Percentiles rank a stretch among this genome's conserved stretches.
These are phyloP conservation scores for Urostyla sp. DNA, from an alignment of 73 alveolate genomes.

Conservation along the genomic window DNA sequence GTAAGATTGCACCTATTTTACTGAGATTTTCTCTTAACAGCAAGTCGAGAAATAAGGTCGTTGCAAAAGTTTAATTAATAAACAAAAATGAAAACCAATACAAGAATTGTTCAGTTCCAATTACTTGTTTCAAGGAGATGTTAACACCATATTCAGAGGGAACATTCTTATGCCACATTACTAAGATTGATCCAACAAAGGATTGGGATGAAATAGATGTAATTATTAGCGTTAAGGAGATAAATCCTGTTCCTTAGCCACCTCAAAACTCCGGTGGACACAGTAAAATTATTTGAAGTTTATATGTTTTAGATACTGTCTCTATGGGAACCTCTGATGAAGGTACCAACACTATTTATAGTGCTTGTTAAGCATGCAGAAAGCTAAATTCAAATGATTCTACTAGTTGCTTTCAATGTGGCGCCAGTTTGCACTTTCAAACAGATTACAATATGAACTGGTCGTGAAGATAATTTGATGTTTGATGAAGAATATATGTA, in stretches of 20 bases:
- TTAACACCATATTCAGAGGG: slow-evolving; percentile 11
- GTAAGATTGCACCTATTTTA: slow-evolving; percentile 6
- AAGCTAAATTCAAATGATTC: too few species aligned
- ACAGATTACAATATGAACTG: too few species aligned
- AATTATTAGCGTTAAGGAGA: background rate
- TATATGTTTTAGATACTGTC: too few species aligned
- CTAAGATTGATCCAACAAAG: slow-evolving; percentile 32
- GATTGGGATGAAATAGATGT: slow-evolving; percentile 3
- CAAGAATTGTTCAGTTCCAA: background rate
- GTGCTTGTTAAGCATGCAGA: too few species aligned
- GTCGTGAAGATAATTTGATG: too few species aligned
- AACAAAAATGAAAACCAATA: background rate
- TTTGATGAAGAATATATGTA: too few species aligned
- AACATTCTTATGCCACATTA: slow-evolving; percentile 28
- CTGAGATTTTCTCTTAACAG: slow-evolving; percentile 6
- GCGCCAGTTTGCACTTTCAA: too few species aligned
- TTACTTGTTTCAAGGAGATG: background rate
- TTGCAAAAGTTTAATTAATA: background rate
- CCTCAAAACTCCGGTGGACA: too few species aligned
- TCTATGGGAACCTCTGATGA: too few species aligned
- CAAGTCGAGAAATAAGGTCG: slow-evolving; percentile 10
- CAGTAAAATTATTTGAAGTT: too few species aligned
- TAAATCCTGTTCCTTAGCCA: background rate
- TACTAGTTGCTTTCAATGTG: too few species aligned
- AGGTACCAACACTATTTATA: too few species aligned